phyloP scores from a whole-genome alignment of 2,329 filamentous ascomycete species.

The Aureobasidium sp. region DNA sequence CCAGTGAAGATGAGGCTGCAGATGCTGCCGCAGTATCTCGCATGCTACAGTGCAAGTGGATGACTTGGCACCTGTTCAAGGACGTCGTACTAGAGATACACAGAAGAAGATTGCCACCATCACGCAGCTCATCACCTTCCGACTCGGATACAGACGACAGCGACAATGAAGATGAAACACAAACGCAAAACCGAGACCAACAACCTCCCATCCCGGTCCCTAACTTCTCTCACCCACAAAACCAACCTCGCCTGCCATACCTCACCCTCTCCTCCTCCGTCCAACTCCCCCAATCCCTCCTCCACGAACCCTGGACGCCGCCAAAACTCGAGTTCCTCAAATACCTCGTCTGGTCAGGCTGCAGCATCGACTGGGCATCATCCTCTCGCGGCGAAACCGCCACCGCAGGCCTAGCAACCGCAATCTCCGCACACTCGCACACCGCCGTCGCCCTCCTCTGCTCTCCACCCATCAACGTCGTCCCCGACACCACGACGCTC shows the following conservation, averaged over 20 bases:
- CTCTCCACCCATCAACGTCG: constrained; percentile 16
- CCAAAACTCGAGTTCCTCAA: constrained; percentile 19
- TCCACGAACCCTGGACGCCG: constrained; percentile 21
- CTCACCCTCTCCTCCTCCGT: constrained; percentile 10
- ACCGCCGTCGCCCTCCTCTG: constrained; percentile 20
- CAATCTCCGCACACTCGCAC: constrained; percentile 19
- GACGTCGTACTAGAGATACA: constrained; percentile 16
- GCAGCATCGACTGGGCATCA: constrained; percentile 11
- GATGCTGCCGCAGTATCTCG: constrained; percentile 17
- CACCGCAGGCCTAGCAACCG: constrained; percentile 21
- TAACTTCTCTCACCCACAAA: constrained; percentile 11
- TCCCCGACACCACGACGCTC: constrained; percentile 21
- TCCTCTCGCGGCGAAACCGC: constrained; percentile 21
- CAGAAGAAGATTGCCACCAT: not conserved
- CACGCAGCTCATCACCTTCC: constrained; percentile 17
- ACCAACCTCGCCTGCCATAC: constrained; percentile 19
- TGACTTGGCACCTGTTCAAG: constrained; percentile 27
- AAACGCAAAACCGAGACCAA: not conserved
- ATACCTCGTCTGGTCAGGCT: constrained; percentile 12
- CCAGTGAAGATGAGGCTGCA: not conserved
- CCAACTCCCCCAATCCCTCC: constrained; percentile 12
- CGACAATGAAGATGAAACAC: not conserved
- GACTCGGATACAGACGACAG: not conserved
- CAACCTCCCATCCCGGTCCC: not conserved
- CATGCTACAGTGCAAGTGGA: constrained; percentile 26